These are phyloP conservation scores for Oemleria cerasiformis DNA, from an alignment of 306 rosid genomes.

Conservation along the genomic window DNA sequence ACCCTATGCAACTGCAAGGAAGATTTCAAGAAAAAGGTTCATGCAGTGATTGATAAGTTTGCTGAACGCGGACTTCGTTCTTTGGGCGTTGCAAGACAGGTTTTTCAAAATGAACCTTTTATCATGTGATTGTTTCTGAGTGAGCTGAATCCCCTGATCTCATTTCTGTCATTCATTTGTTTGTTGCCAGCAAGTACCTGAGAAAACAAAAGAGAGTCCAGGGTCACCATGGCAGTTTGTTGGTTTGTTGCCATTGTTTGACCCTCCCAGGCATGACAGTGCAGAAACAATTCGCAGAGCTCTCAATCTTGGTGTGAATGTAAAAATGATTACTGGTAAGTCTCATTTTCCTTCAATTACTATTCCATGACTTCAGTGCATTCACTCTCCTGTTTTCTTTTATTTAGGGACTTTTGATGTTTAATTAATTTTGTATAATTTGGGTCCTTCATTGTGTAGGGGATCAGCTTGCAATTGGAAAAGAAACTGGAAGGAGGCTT, in stretches of 20 bases:
- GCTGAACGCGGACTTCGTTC: constrained; percentile 99
- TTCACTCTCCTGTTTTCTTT: neutral
- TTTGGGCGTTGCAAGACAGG: constrained; percentile 97
- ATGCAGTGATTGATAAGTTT: constrained; percentile 75
- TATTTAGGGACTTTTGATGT: neutral
- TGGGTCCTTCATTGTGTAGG: constrained; percentile 41
- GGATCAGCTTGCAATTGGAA: constrained; percentile 95
- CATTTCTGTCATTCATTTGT: constrained; percentile 19
- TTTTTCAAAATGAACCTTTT: constrained; percentile 25
- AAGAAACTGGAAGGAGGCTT: constrained; percentile 97
- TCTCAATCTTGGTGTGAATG: constrained; percentile 96
- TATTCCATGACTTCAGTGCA: neutral
- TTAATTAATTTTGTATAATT: constrained; percentile 10
- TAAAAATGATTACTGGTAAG: constrained; percentile 98
- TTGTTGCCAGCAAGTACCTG: constrained; percentile 68
- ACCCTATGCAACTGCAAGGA: constrained; percentile 88
- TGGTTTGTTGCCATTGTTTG: constrained; percentile 87
- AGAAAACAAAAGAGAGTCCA: constrained; percentile 69
- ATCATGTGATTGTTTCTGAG: constrained; percentile 3
- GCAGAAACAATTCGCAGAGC: constrained; percentile 99
- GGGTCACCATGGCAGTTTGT: constrained; percentile 95
- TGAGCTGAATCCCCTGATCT: constrained; percentile 18
- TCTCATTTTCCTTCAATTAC: constrained; percentile 12
- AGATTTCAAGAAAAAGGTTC: constrained; percentile 69
- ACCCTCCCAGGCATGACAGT: constrained; percentile 99